phyloP scores from a whole-genome alignment of 106 monocot genomes.

The Cymbidium sinense region DNA sequence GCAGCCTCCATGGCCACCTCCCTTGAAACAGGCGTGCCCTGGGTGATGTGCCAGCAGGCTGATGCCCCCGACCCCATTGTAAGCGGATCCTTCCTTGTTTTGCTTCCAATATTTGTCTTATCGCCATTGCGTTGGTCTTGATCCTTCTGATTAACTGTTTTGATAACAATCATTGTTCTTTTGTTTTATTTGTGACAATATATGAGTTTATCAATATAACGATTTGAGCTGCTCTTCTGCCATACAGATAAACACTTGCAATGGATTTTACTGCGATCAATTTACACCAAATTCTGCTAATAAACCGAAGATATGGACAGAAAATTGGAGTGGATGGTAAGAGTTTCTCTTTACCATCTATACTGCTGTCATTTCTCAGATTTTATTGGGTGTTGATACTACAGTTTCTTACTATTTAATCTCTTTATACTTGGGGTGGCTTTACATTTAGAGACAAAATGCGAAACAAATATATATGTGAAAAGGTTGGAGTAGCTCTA shows the following conservation, averaged over 20 bases:
- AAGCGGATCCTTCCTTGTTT: conserved; percentile 9
- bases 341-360: background rate
- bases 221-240: background rate
- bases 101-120: background rate
- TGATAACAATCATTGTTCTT: too few species aligned
- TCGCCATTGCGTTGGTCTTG: too few species aligned
- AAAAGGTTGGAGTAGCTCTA: too few species aligned
- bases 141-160: too few species aligned
- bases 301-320: conserved; percentile 98
- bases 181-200: background rate
- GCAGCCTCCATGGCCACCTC: conserved; percentile 74
- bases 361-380: background rate
- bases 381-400: background rate
- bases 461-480: too few species aligned
- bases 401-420: background rate
- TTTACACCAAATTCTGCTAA: conserved; percentile 82
- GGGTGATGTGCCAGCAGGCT: conserved; percentile 96
- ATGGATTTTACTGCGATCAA: conserved; percentile 98
- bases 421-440: too few species aligned
- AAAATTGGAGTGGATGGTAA: conserved; percentile 94
- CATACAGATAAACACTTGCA: conserved; percentile 93
- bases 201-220: background rate
- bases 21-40: conserved; percentile 83
- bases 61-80: conserved; percentile 90
- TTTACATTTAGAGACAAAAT: too few species aligned